These are phyloP conservation scores for Asterochloris sp. DNA, from an alignment of 139 green algal genomes.

Conservation along the genomic window DNA sequence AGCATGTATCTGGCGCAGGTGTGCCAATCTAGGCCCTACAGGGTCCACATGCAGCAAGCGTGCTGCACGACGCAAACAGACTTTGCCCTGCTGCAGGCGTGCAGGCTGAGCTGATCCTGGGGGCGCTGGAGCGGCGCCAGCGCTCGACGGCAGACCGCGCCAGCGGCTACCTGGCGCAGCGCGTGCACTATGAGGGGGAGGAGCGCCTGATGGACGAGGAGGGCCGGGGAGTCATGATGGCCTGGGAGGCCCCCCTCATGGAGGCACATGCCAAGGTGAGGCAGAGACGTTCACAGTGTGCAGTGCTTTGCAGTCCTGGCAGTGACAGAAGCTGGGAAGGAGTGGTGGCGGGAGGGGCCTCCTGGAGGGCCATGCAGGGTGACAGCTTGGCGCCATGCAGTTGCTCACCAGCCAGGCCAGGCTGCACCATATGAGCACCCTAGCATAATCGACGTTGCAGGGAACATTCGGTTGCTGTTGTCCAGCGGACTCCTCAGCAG, in stretches of 20 bases:
- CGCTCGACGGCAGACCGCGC: neutral
- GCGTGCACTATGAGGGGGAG: conserved; percentile 35
- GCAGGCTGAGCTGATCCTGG: conserved; percentile 47
- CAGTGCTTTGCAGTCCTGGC: too few relatives aligned
- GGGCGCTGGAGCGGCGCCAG: conserved; percentile 24
- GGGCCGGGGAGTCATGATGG: conserved; percentile 95
- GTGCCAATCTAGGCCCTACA: neutral
- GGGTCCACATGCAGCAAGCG: neutral
- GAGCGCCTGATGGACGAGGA: conserved; percentile 75
- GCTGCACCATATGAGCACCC: too few relatives aligned
- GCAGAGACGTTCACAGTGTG: too few relatives aligned
- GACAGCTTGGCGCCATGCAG: too few relatives aligned
- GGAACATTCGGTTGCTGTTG: too few relatives aligned
- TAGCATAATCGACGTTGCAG: too few relatives aligned
- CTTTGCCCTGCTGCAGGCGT: conserved; percentile 21
- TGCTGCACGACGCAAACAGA: neutral
- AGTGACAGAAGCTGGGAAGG: too few relatives aligned
- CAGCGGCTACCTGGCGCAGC: conserved; percentile 35
- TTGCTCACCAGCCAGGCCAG: too few relatives aligned
- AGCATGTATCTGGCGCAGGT: too few relatives aligned
- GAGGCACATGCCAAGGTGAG: conserved; percentile 63
- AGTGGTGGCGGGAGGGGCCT: too few relatives aligned
- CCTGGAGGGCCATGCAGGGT: too few relatives aligned
- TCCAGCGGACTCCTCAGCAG: too few relatives aligned
- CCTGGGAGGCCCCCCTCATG: conserved; percentile 92